These are phyloP conservation scores for Stemphylium vesicarium DNA, from an alignment of 2,329 filamentous ascomycete species.

Conservation along the genomic window DNA sequence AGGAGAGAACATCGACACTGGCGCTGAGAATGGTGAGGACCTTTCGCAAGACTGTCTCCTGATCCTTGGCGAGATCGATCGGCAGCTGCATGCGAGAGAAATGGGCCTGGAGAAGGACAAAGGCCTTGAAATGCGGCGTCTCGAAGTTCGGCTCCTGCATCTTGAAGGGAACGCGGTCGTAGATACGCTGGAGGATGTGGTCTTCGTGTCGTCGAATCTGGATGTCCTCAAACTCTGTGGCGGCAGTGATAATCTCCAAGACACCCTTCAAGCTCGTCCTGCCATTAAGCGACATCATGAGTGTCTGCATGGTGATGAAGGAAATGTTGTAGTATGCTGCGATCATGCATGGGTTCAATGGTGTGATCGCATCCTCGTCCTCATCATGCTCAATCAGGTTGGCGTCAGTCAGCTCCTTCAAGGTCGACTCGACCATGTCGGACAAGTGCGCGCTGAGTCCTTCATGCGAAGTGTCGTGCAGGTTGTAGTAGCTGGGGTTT, in stretches of 20 bases:
- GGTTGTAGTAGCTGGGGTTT: slow-evolving; percentile 94
- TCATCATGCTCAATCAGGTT: slow-evolving; percentile 97
- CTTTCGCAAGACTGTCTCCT: slow-evolving; percentile 84
- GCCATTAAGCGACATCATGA: slow-evolving; percentile 85
- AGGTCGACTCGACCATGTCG: slow-evolving; percentile 88
- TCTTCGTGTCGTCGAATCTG: slow-evolving; percentile 95
- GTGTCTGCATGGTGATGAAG: slow-evolving; percentile 99
- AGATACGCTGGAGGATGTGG: slow-evolving; percentile 84
- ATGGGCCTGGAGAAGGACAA: slow-evolving; percentile 95
- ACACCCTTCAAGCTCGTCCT: slow-evolving; percentile 97
- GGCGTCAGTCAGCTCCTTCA: slow-evolving; percentile 88
- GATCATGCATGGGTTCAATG: slow-evolving; percentile 96
- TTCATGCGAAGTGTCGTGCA: slow-evolving; percentile 87
- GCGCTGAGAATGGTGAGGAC: slow-evolving; percentile 88
- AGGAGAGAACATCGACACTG: slow-evolving; percentile 92
- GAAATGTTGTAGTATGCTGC: slow-evolving; percentile 99
- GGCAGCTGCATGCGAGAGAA: slow-evolving; percentile 97
- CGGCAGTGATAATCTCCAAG: slow-evolving; percentile 94
- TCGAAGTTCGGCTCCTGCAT: slow-evolving; percentile 86
- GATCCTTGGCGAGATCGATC: slow-evolving; percentile 93
- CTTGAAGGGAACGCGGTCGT: slow-evolving; percentile 93
- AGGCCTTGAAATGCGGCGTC: slow-evolving; percentile 97
- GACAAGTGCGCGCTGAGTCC: slow-evolving; percentile 94
- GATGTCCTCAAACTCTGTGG: slow-evolving; percentile 93
- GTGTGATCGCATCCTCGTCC: slow-evolving; percentile 81